phyloP scores from a whole-genome alignment of 129 eudicot genomes.

The Heracleum sosnowskyi region DNA sequence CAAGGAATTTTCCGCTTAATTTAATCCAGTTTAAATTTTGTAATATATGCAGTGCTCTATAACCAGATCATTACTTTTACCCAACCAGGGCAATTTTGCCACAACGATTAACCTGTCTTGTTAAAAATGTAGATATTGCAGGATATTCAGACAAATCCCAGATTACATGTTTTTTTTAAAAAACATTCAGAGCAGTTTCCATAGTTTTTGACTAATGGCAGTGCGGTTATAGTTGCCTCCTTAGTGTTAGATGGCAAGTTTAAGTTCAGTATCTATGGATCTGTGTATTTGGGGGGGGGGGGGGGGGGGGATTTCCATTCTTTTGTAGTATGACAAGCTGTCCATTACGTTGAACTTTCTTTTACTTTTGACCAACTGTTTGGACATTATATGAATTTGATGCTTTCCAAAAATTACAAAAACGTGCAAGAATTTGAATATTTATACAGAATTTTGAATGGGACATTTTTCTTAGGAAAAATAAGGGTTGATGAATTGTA shows the following conservation, averaged over 20 bases:
- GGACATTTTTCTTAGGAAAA: background rate
- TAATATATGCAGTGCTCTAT: background rate
- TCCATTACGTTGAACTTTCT: background rate
- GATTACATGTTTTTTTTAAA: background rate
- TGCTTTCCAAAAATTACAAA: background rate
- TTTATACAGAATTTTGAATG: background rate
- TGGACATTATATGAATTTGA: background rate
- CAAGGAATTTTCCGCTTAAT: background rate
- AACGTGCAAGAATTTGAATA: background rate
- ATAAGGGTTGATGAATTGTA: background rate
- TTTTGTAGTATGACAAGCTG: background rate
- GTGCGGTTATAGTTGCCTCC: background rate
- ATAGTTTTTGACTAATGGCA: background rate
- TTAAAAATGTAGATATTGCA: background rate
- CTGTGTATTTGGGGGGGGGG: background rate
- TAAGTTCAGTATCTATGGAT: background rate
- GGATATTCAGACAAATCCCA: background rate
- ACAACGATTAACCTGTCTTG: background rate
- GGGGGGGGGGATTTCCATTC: background rate
- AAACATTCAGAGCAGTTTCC: background rate
- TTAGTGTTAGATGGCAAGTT: background rate
- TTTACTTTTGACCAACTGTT: background rate
- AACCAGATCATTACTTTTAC: background rate
- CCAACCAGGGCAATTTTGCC: background rate
- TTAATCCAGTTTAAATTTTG: background rate